Conservation (phyloP, 2,329 filamentous ascomycete genomes). For the Fusarium chlamydosporum region DNA sequence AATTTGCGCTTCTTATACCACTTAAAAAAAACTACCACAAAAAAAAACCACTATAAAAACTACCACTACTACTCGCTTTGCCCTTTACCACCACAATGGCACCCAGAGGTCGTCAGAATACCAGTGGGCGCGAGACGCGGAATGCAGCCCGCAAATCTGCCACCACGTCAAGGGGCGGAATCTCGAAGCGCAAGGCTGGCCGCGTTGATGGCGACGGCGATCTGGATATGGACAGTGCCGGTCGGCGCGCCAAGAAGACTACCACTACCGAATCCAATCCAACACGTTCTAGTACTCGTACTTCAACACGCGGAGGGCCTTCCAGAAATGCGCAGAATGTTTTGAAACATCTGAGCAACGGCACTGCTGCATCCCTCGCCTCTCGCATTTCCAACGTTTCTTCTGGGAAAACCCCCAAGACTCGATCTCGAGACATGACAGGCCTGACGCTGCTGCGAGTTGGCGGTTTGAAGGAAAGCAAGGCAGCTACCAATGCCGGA, state of each 20-base stretch:
- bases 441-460: constrained; percentile 62
- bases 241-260: constrained; percentile 55
- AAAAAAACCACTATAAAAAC: constrained; percentile 15
- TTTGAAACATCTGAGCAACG: constrained; percentile 59
- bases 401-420: constrained; percentile 46
- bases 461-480: constrained; percentile 76
- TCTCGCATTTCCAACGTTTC: constrained; percentile 55
- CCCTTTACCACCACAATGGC: constrained; percentile 51
- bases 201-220: constrained; percentile 70
- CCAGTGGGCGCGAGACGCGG: constrained; percentile 53
- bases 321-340: constrained; percentile 61
- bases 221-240: constrained; percentile 68
- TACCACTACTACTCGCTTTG: constrained; percentile 1
- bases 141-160: constrained; percentile 50
- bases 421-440: constrained; percentile 42
- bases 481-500: constrained; percentile 74
- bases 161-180: constrained; percentile 61
- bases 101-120: constrained; percentile 53
- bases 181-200: constrained; percentile 63
- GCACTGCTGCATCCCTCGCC: constrained; percentile 53
- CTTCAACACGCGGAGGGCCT: constrained; percentile 52
- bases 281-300: constrained; percentile 49
- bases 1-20: constrained; percentile 25
- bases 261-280: constrained; percentile 48
- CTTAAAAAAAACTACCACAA: constrained; percentile 7